Evolutionary conservation across 352 stramenopile species (phyloP).

Genomic region (Elongisporangium senticosum): DNA sequence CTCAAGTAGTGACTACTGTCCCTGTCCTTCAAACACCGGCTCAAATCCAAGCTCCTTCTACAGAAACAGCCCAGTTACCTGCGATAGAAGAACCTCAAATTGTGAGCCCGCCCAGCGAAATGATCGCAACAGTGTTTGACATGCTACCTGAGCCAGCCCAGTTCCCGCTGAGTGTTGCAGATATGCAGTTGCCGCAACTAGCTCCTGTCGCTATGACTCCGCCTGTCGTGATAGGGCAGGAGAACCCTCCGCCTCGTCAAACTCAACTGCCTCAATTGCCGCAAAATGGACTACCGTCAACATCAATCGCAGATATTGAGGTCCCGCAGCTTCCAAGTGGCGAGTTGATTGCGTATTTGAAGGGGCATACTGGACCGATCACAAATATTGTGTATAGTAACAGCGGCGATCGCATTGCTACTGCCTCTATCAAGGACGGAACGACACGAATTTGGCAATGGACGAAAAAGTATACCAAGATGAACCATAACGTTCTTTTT

Average conservation of each 20-base stretch:
- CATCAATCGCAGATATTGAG: conserved; percentile 41
- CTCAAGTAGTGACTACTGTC: conserved; percentile 3
- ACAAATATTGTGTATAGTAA: conserved; percentile 93
- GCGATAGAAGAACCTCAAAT: conserved; percentile 8
- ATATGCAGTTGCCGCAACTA: conserved; percentile 1
- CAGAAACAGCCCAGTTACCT: not conserved
- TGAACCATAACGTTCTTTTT: conserved; percentile 44
- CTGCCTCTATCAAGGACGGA: conserved; percentile 93
- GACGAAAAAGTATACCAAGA: conserved; percentile 53
- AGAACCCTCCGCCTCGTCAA: conserved; percentile 14
- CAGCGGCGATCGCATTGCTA: conserved; percentile 88
- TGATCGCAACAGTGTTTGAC: not conserved
- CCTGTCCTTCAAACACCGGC: conserved; percentile 3
- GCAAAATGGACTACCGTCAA: conserved; percentile 30
- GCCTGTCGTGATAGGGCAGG: not conserved
- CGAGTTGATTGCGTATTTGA: conserved; percentile 58
- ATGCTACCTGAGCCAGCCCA: not conserved
- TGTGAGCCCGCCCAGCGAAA: not conserved
- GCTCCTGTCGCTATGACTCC: not conserved
- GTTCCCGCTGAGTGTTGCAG: conserved; percentile 12
- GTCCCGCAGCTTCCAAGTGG: conserved; percentile 33
- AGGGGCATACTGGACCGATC: conserved; percentile 90
- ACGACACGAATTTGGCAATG: conserved; percentile 63
- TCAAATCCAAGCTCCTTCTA: conserved; percentile 2
- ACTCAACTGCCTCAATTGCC: conserved; percentile 48